Conservation (phyloP, 2,329 filamentous ascomycete species). For the Capronia americana region DNA sequence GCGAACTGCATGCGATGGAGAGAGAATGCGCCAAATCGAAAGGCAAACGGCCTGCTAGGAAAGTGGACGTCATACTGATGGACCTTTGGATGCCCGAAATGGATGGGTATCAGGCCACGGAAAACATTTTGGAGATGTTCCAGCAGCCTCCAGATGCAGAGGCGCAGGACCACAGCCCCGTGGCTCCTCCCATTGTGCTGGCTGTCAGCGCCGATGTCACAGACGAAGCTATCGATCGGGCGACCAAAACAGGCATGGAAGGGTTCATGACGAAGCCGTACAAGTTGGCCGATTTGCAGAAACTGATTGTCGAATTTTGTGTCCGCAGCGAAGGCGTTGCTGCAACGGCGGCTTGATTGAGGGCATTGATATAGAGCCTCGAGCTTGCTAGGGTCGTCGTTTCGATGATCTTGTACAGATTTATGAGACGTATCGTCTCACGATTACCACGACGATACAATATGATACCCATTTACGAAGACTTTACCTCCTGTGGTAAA, state of each 20-base stretch:
- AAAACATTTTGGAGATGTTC: conserved; percentile 65
- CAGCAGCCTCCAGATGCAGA: conserved; percentile 38
- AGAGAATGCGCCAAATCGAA: conserved; percentile 17
- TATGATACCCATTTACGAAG: conserved; percentile 23
- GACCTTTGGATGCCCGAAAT: conserved; percentile 79
- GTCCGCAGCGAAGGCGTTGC: conserved; percentile 34
- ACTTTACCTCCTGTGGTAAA: neutral
- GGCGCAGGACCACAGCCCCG: conserved; percentile 18
- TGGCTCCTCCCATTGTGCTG: conserved; percentile 56
- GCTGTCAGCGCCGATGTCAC: conserved; percentile 73
- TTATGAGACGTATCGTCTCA: conserved; percentile 15
- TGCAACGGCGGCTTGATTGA: conserved; percentile 10
- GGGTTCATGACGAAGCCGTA: conserved; percentile 74
- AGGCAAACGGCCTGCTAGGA: conserved; percentile 29
- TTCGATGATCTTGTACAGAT: conserved; percentile 18
- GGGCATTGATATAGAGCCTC: neutral
- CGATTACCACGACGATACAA: conserved; percentile 25
- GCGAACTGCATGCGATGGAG: conserved; percentile 47
- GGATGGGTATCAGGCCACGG: conserved; percentile 73
- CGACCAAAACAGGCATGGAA: conserved; percentile 68
- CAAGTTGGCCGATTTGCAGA: conserved; percentile 67
- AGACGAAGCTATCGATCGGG: conserved; percentile 65
- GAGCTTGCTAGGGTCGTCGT: neutral
- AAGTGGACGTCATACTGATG: conserved; percentile 72
- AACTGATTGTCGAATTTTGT: conserved; percentile 61